phyloP scores from a whole-genome alignment of 1,284 basidiomycete genomes.

The Xerocomus subilludens region DNA sequence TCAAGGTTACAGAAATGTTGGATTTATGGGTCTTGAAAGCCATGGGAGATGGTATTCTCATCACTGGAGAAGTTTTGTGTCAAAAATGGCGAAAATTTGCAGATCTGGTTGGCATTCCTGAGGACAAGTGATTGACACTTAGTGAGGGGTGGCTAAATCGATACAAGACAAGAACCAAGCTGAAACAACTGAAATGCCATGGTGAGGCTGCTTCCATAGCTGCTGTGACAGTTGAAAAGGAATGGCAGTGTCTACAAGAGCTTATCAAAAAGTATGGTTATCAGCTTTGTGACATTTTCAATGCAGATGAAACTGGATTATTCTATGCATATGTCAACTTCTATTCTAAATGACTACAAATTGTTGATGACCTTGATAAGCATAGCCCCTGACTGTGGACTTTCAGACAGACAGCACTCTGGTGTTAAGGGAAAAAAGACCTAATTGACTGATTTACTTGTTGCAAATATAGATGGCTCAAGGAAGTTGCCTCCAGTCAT shows the following conservation, averaged over 20 bases:
- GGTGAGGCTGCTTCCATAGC: slow-evolving; percentile 28
- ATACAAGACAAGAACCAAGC: not conserved
- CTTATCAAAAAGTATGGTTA: slow-evolving; percentile 5
- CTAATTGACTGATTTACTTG: not conserved
- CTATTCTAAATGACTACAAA: not conserved
- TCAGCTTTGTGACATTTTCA: slow-evolving; percentile 24
- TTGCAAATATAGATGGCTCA: too few relatives aligned
- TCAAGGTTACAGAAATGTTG: slow-evolving; percentile 32
- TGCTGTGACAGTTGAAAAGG: not conserved
- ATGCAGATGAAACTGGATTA: slow-evolving; percentile 10
- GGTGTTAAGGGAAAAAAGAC: not conserved
- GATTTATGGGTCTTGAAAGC: slow-evolving; percentile 35
- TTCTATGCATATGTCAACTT: slow-evolving; percentile 25
- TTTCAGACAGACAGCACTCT: slow-evolving; percentile 9
- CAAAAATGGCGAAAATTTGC: slow-evolving; percentile 33
- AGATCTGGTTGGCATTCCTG: slow-evolving; percentile 1
- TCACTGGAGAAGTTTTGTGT: slow-evolving; percentile 15
- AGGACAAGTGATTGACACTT: not conserved
- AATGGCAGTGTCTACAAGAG: not conserved
- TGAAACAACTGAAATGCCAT: slow-evolving; percentile 14
- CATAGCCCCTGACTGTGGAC: slow-evolving; percentile 27
- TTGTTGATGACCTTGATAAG: not conserved
- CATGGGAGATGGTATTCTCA: slow-evolving; percentile 10
- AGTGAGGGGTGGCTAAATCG: slow-evolving; percentile 22
- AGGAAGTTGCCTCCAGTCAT: too few relatives aligned